Evolutionary conservation across 768 basidiomycete genomes (phyloP).

Genomic region (Russula emetica): DNA sequence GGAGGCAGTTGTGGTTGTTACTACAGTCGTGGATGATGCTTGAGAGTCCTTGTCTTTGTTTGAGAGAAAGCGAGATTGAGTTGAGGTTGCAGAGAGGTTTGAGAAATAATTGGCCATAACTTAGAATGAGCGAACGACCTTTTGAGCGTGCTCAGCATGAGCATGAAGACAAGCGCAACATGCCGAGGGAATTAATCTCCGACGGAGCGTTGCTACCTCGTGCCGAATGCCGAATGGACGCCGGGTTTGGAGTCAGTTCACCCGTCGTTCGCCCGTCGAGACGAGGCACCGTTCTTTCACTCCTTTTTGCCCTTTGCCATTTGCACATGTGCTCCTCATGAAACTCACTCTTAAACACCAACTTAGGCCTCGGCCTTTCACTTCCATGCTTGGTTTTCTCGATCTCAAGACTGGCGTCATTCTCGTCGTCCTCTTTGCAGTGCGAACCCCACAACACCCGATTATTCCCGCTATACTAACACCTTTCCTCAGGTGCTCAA

Average conservation of each 20-base stretch:
- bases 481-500: slow-evolving; percentile 64
- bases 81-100: slow-evolving; percentile 66
- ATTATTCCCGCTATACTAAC: slow-evolving; percentile 19
- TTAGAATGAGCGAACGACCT: neutral
- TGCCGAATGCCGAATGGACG: neutral
- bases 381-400: slow-evolving; percentile 78
- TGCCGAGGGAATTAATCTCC: neutral
- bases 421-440: slow-evolving; percentile 83
- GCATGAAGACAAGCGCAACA: neutral
- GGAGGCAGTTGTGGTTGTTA: slow-evolving; percentile 27
- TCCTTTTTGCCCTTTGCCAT: neutral
- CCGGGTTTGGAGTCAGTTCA: neutral
- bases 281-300: neutral
- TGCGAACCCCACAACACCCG: slow-evolving; percentile 39
- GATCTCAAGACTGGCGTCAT: slow-evolving; percentile 94
- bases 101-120: slow-evolving; percentile 74
- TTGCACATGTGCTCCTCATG: slow-evolving; percentile 40
- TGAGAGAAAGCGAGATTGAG: slow-evolving; percentile 61
- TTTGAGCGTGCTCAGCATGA: no score
- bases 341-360: slow-evolving; percentile 77
- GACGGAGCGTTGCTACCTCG: neutral
- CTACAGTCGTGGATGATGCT: slow-evolving; percentile 25
- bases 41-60: slow-evolving; percentile 35
- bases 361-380: slow-evolving; percentile 78
- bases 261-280: neutral